These are phyloP conservation scores for Trichoderma oligosporum DNA, from an alignment of 2,329 filamentous ascomycete genomes.

Conservation along the genomic window DNA sequence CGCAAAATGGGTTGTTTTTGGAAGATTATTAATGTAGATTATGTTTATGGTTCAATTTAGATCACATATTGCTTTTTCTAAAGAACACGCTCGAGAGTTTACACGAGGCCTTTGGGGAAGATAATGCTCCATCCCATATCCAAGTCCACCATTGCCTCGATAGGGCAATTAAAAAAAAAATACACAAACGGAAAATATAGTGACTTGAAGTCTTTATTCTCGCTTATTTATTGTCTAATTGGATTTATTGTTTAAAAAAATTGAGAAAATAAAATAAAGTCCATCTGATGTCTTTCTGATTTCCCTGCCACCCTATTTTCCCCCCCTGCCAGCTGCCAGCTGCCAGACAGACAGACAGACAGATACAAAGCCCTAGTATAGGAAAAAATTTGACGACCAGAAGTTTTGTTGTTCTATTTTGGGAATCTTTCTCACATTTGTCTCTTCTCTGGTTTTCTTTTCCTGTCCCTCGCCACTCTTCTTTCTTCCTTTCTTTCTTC, in stretches of 20 bases:
- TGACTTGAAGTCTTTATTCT: neutral
- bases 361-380: neutral
- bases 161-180: neutral
- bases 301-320: neutral
- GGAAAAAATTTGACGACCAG: neutral
- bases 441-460: neutral
- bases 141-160: neutral
- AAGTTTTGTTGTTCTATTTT: constrained; percentile 1
- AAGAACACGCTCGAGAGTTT: no score
- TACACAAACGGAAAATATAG: neutral
- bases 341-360: constrained; percentile 11
- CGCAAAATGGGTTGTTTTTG: neutral
- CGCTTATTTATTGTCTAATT: neutral
- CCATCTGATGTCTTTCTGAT: neutral
- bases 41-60: neutral
- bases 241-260: no score
- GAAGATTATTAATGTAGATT: neutral
- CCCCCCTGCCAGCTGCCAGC: no score
- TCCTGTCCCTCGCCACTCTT: neutral
- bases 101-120: neutral
- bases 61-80: neutral
- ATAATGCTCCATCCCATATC: neutral
- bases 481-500: neutral
- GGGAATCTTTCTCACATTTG: neutral
- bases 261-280: neutral